phyloP scores from a whole-genome alignment of 768 basidiomycete species.

The Boletus subcaerulescens region DNA sequence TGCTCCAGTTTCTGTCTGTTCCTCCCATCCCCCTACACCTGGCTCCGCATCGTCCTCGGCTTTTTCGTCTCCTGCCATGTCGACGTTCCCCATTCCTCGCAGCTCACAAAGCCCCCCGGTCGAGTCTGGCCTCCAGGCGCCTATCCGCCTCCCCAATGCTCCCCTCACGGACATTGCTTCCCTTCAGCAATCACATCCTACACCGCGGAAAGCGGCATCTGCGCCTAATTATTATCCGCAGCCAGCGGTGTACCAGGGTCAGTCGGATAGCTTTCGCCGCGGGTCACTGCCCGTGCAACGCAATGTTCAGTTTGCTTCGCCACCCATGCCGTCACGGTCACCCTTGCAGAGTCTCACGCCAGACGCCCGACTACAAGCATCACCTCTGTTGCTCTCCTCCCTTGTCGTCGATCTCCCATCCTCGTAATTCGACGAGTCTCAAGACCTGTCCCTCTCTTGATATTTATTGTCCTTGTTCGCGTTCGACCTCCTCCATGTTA shows the following conservation, averaged over 20 bases:
- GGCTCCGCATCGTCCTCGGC: slow-evolving; percentile 60
- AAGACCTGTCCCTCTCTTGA: slow-evolving; percentile 13
- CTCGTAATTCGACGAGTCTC: slow-evolving; percentile 10
- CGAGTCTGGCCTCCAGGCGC: slow-evolving; percentile 43
- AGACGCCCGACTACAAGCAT: slow-evolving; percentile 22
- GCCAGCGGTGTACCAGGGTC: slow-evolving; percentile 26
- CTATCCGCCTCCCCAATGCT: slow-evolving; percentile 71
- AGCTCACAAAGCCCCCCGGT: slow-evolving; percentile 47
- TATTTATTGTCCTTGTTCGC: slow-evolving; percentile 33
- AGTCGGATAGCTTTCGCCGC: slow-evolving; percentile 30
- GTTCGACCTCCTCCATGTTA: slow-evolving; percentile 5
- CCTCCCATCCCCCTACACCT: slow-evolving; percentile 35
- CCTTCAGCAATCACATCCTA: slow-evolving; percentile 34
- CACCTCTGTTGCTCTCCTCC: slow-evolving; percentile 27
- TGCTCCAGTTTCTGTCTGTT: slow-evolving; percentile 25
- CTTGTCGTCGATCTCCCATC: slow-evolving; percentile 21
- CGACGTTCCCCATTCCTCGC: slow-evolving; percentile 60
- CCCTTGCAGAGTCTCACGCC: slow-evolving; percentile 26
- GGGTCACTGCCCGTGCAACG: slow-evolving; percentile 32
- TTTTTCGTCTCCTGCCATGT: slow-evolving; percentile 61
- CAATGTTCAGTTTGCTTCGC: slow-evolving; percentile 28
- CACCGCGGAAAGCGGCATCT: slow-evolving; percentile 33
- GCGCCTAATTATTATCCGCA: slow-evolving; percentile 34
- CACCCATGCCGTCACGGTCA: slow-evolving; percentile 30
- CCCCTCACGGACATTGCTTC: slow-evolving; percentile 70